A percentile compares a stretch with the other conserved stretches of the same genome.
phyloP scores from a whole-genome alignment of 2,329 filamentous ascomycete species.

The Chrysoporthe deuterocubensis region DNA sequence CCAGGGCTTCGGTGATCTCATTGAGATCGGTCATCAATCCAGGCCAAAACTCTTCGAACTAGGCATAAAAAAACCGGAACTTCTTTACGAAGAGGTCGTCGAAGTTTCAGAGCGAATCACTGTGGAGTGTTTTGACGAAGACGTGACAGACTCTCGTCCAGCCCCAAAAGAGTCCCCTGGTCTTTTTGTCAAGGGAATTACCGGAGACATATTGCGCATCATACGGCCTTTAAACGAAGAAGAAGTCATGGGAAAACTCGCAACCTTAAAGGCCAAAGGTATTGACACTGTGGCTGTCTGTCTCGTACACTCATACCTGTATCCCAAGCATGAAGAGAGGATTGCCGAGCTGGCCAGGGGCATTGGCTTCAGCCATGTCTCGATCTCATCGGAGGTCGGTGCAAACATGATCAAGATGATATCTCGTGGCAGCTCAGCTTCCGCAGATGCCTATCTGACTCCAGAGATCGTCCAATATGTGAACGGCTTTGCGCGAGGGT shows the following conservation, averaged over 20 bases:
- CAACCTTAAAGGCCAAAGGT: conserved; percentile 62
- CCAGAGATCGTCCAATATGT: conserved; percentile 74
- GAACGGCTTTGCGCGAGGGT: conserved; percentile 66
- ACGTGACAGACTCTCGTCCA: conserved; percentile 13
- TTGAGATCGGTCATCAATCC: conserved; percentile 29
- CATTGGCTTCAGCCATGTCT: conserved; percentile 71
- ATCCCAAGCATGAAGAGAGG: conserved; percentile 67
- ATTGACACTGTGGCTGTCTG: conserved; percentile 70
- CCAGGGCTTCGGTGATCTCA: conserved; percentile 29
- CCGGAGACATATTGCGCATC: conserved; percentile 68
- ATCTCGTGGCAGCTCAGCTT: conserved; percentile 70
- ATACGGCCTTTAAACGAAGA: conserved; percentile 57
- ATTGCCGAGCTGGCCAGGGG: conserved; percentile 66
- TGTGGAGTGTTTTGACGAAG: conserved; percentile 25
- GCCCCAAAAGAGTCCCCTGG: conserved; percentile 18
- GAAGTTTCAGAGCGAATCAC: conserved; percentile 30
- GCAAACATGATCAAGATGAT: conserved; percentile 79
- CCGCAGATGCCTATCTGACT: conserved; percentile 76
- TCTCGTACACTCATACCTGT: conserved; percentile 74
- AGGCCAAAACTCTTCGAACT: conserved; percentile 27
- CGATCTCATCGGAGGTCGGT: conserved; percentile 63
- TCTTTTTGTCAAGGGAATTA: conserved; percentile 62
- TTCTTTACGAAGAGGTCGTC: conserved; percentile 29
- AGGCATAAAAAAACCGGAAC: conserved; percentile 23
- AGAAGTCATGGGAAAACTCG: conserved; percentile 57